Evolutionary conservation across 805 yeast genomes (phyloP).

Genomic region (Barnettozyma californica): DNA sequence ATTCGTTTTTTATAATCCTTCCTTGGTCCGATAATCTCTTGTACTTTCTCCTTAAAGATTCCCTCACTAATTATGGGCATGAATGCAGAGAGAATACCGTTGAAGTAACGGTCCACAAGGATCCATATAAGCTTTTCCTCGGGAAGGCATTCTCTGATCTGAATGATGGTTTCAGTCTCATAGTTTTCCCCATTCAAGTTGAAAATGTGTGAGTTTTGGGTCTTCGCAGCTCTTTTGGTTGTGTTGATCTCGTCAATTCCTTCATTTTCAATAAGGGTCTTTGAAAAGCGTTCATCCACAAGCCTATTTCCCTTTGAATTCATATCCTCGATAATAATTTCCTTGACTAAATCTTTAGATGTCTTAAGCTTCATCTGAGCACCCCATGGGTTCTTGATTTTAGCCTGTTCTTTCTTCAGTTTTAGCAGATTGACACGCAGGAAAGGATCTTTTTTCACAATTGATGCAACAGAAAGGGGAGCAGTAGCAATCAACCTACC

Average conservation of each 20-base stretch:
- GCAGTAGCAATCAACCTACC: slow-evolving; percentile 30
- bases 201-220: slow-evolving; percentile 13
- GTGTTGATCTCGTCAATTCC: slow-evolving; percentile 32
- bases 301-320: slow-evolving; percentile 9
- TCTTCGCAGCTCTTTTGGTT: slow-evolving; percentile 3
- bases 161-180: slow-evolving; percentile 19
- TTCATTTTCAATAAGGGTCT: slow-evolving; percentile 31
- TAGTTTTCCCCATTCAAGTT: slow-evolving; percentile 10
- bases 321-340: slow-evolving; percentile 19
- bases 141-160: slow-evolving; percentile 21
- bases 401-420: slow-evolving; percentile 26
- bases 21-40: slow-evolving; percentile 13
- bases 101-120: slow-evolving; percentile 19
- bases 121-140: slow-evolving; percentile 20
- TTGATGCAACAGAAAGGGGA: slow-evolving; percentile 27
- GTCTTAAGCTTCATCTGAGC: slow-evolving; percentile 1
- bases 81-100: slow-evolving; percentile 16
- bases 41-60: slow-evolving; percentile 13
- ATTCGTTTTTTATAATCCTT: slow-evolving; percentile 8
- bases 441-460: slow-evolving; percentile 28
- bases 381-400: slow-evolving; percentile 5
- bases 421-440: slow-evolving; percentile 21
- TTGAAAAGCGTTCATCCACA: slow-evolving; percentile 27
- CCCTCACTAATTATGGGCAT: slow-evolving; percentile 25
- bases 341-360: slow-evolving; percentile 16